Conservation (phyloP, 2,329 filamentous ascomycete genomes). For the Dothiorella sarmentorum region DNA sequence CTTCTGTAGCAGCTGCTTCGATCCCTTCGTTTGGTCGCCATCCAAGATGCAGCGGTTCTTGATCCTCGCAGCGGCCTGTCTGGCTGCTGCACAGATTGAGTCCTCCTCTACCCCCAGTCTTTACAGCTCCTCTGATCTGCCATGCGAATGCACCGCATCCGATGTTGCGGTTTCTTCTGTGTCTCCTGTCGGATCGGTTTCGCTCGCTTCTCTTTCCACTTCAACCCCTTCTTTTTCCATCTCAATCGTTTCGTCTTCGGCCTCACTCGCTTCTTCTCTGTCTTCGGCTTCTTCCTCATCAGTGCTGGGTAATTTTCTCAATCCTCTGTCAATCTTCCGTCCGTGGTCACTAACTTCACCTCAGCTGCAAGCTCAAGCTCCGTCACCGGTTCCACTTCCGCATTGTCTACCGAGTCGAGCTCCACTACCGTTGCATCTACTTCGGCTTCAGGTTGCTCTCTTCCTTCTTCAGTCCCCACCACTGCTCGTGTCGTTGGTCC, state of each 20-base stretch:
- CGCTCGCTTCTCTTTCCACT: background rate
- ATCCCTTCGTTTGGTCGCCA: background rate
- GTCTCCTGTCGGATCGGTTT: background rate
- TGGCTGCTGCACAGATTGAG: conserved; percentile 1
- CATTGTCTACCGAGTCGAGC: no score
- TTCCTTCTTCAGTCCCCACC: background rate
- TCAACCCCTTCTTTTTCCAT: background rate
- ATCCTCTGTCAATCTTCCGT: no score
- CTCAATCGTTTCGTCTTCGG: conserved; percentile 14
- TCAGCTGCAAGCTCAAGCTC: no score
- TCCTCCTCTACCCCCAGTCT: background rate
- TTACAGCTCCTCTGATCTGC: background rate
- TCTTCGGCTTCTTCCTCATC: no score
- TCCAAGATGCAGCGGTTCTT: conserved; percentile 4
- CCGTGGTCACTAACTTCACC: no score
- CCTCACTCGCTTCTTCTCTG: conserved; percentile 19
- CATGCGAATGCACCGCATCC: background rate
- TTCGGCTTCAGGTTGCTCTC: background rate
- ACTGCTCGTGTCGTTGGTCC: conserved; percentile 1
- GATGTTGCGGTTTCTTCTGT: background rate
- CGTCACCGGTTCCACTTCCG: no score
- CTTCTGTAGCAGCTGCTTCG: background rate
- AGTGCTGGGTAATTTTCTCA: background rate
- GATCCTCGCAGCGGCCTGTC: background rate
- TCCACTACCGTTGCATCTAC: background rate